Percentiles rank a stretch among this genome's conserved stretches.
Evolutionary conservation across 257 asterid genomes (phyloP).

Genomic region (Primulina tabacum): DNA sequence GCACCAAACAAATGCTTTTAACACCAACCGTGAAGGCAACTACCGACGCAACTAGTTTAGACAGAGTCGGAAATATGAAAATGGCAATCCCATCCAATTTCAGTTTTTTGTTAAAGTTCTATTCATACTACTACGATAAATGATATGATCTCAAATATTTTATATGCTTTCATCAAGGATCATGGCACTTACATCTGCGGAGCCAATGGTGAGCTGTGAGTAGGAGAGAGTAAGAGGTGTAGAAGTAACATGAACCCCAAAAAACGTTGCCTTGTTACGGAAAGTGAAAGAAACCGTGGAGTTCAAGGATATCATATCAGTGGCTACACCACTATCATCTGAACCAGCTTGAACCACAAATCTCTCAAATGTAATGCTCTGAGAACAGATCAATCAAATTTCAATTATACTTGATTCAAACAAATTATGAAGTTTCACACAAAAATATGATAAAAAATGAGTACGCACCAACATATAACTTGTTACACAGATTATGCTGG

Average conservation of each 20-base stretch:
- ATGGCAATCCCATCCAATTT: not conserved
- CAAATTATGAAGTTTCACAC: not conserved
- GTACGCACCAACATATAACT: not conserved
- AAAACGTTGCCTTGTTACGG: conserved; percentile 64
- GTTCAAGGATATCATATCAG: conserved; percentile 75
- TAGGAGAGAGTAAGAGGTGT: conserved; percentile 58
- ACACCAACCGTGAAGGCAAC: not conserved
- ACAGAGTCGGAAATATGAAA: not conserved
- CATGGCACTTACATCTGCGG: conserved; percentile 53
- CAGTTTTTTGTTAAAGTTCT: not conserved
- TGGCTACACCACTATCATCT: conserved; percentile 58
- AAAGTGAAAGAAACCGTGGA: conserved; percentile 56
- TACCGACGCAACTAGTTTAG: not conserved
- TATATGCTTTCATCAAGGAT: not conserved
- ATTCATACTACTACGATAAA: not conserved
- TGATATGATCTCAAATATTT: not conserved
- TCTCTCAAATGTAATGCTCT: conserved; percentile 66
- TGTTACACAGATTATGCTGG: not conserved
- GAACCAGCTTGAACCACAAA: conserved; percentile 74
- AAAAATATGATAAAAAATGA: not conserved
- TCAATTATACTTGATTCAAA: not conserved
- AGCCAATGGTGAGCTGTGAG: conserved; percentile 54
- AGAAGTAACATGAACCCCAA: conserved; percentile 75
- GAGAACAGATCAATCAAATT: conserved; percentile 17
- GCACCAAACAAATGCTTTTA: not conserved